Evolutionary conservation across 2,329 filamentous ascomycete genomes (phyloP).

Genomic region (Pseudopithomyces maydicus): DNA sequence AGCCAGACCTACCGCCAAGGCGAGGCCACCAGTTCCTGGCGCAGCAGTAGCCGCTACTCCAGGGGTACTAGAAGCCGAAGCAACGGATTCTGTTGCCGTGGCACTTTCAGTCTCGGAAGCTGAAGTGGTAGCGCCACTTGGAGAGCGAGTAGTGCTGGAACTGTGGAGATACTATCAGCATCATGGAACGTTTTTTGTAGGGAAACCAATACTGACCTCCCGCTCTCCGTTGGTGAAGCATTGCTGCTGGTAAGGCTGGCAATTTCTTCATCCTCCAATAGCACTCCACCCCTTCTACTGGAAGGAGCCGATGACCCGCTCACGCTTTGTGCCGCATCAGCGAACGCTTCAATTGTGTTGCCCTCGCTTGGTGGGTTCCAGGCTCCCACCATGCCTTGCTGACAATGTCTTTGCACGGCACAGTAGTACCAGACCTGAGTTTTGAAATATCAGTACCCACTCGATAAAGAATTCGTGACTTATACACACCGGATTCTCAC

Average conservation of each 20-base stretch:
- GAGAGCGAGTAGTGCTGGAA: background rate
- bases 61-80: background rate
- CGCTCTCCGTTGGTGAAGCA: background rate
- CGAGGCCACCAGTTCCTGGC: background rate
- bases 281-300: conserved; percentile 16
- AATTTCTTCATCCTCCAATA: conserved; percentile 21
- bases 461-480: background rate
- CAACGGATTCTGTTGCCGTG: background rate
- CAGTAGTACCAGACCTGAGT: conserved; percentile 27
- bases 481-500: conserved; percentile 17
- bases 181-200: background rate
- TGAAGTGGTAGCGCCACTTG: background rate
- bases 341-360: conserved; percentile 10
- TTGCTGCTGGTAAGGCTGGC: conserved; percentile 11
- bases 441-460: background rate
- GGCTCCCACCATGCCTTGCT: conserved; percentile 29
- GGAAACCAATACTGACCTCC: background rate
- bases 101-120: background rate
- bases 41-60: background rate
- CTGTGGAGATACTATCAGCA: background rate
- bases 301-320: conserved; percentile 3
- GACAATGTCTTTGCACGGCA: conserved; percentile 24
- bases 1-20: conserved; percentile 4
- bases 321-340: conserved; percentile 3
- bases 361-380: conserved; percentile 19